These are phyloP conservation scores for Calonectria pseudoreteaudii DNA, from an alignment of 2,329 filamentous ascomycete species.

Conservation along the genomic window DNA sequence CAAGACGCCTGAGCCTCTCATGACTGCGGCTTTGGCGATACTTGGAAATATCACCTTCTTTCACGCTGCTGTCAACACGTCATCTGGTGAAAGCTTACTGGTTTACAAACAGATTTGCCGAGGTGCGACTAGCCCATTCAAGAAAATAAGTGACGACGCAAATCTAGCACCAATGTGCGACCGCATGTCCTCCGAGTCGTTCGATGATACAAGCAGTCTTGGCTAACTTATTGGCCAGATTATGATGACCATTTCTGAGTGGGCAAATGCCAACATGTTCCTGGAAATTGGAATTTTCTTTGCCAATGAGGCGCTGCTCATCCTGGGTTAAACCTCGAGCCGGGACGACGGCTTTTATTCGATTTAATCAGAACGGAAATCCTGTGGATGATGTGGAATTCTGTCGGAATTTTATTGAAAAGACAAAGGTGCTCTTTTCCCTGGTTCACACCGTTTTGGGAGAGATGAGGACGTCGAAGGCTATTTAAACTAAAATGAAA, in stretches of 20 bases:
- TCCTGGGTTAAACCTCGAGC: too few relatives aligned
- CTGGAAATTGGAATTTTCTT: conserved; percentile 29
- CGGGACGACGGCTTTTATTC: too few relatives aligned
- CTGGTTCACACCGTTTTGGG: too few relatives aligned
- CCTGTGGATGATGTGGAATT: too few relatives aligned
- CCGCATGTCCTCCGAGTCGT: too few relatives aligned
- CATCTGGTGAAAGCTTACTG: neutral
- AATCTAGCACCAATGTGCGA: neutral
- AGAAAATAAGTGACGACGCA: neutral
- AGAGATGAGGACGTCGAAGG: too few relatives aligned
- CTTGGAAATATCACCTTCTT: conserved; percentile 28
- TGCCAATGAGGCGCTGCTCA: conserved; percentile 31
- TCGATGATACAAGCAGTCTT: neutral
- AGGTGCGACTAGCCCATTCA: neutral
- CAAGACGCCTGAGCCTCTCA: conserved; percentile 22
- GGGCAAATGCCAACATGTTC: neutral
- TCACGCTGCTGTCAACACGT: neutral
- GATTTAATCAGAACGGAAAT: too few relatives aligned
- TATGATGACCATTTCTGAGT: neutral
- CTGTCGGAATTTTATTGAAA: too few relatives aligned
- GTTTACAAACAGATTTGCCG: conserved; percentile 5
- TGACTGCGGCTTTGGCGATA: conserved; percentile 21
- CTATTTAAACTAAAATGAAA: too few relatives aligned
- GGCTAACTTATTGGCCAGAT: neutral
- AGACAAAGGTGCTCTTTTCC: too few relatives aligned